These are phyloP conservation scores for Salix arbutifolia DNA, from an alignment of 345 rosid species.

Conservation along the genomic window DNA sequence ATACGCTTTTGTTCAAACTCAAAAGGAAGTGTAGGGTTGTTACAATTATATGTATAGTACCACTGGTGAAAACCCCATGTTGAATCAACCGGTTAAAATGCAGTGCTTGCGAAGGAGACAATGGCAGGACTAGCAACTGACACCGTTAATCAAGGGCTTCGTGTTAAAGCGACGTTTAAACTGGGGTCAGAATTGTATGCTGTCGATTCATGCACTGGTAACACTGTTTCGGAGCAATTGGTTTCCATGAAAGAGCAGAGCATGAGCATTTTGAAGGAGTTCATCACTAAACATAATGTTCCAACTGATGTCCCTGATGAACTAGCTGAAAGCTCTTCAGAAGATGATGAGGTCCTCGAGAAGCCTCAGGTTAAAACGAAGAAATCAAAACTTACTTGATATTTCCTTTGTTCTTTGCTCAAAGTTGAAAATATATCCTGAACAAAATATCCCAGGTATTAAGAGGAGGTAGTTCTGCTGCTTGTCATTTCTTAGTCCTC, in stretches of 20 bases:
- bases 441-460: no score
- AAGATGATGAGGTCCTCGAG: slow-evolving; percentile 39
- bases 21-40: no score
- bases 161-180: slow-evolving; percentile 46
- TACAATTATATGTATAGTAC: no score
- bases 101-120: not conserved
- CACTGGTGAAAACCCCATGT: no score
- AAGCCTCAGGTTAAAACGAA: slow-evolving; percentile 44
- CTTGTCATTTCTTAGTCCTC: no score
- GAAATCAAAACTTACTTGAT: slow-evolving; percentile 62
- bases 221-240: slow-evolving; percentile 54
- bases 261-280: slow-evolving; percentile 71
- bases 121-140: slow-evolving; percentile 51
- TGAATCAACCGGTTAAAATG: not conserved
- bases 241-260: slow-evolving; percentile 70
- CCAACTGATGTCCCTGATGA: slow-evolving; percentile 75
- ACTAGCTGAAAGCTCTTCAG: slow-evolving; percentile 45
- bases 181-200: slow-evolving; percentile 68
- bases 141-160: slow-evolving; percentile 19
- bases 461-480: no score
- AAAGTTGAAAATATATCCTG: not conserved
- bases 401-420: not conserved
- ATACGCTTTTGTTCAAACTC: no score
- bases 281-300: slow-evolving; percentile 78
- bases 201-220: slow-evolving; percentile 35